Evolutionary conservation across 306 rosid species (phyloP).

Genomic region (Vachellia pachyceras): DNA sequence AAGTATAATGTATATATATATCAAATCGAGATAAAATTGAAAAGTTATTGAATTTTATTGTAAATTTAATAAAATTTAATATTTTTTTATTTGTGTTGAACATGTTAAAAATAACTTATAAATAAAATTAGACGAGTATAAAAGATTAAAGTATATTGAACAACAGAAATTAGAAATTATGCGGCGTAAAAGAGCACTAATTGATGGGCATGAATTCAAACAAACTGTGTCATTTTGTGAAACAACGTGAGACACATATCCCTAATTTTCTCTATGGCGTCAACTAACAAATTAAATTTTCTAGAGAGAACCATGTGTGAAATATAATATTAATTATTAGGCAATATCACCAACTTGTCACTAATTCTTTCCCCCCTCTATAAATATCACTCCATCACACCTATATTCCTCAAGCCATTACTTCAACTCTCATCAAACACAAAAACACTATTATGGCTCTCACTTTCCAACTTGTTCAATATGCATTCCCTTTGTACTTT

Average conservation of each 20-base stretch:
- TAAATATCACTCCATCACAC: constrained; percentile 5
- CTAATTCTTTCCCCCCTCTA: neutral
- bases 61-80: no score
- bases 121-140: no score
- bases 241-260: neutral
- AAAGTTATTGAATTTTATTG: no score
- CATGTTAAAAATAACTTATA: no score
- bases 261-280: neutral
- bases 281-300: neutral
- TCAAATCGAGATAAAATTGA: no score
- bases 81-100: neutral
- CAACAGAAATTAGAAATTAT: neutral
- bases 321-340: no score
- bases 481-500: constrained; percentile 5
- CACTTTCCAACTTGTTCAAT: neutral
- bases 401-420: constrained; percentile 27
- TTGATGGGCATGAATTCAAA: neutral
- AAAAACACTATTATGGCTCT: constrained; percentile 33
- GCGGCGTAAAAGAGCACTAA: neutral
- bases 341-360: no score
- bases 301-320: neutral
- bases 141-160: no score
- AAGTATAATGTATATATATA: neutral
- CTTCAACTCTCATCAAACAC: neutral
- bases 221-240: neutral